These are phyloP conservation scores for Emergomyces africanus DNA, from an alignment of 2,329 filamentous ascomycete genomes.

Conservation along the genomic window DNA sequence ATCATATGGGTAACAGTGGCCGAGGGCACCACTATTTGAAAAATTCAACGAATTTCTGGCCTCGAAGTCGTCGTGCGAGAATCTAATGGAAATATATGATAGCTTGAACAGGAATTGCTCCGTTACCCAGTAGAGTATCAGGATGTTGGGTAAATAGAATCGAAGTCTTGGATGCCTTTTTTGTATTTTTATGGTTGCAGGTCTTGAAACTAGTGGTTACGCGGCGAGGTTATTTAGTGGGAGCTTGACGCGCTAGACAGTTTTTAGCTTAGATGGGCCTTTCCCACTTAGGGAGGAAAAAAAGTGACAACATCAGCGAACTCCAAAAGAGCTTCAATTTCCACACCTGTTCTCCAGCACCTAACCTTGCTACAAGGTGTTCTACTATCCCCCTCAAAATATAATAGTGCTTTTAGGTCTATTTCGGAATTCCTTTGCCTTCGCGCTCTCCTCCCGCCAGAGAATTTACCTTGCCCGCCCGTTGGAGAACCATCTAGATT, in stretches of 20 bases:
- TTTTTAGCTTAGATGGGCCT: conserved; percentile 8
- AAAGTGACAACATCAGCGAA: conserved; percentile 5
- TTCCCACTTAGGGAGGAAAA: conserved; percentile 3
- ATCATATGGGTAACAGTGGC: not conserved
- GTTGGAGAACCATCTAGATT: conserved; percentile 8
- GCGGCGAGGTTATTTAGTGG: not conserved
- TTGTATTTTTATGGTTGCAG: not conserved
- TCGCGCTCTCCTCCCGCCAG: not conserved
- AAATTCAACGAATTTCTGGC: not conserved
- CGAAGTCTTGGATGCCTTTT: not conserved
- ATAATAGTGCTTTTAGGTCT: conserved; percentile 7
- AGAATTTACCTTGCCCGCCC: conserved; percentile 1
- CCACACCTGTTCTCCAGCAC: not conserved
- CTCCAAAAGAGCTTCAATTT: conserved; percentile 3
- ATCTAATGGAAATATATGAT: not conserved
- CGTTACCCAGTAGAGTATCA: not conserved
- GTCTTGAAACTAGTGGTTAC: not conserved
- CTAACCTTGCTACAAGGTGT: not conserved
- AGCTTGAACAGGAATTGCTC: not conserved
- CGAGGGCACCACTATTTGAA: not conserved
- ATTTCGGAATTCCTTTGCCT: conserved; percentile 6
- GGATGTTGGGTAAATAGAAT: not conserved
- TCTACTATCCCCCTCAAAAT: not conserved
- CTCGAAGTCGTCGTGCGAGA: not conserved
- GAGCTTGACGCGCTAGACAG: conserved; percentile 6